A percentile compares a stretch with the other conserved stretches of the same genome.
Conservation (phyloP, 176 grass and related monocot genomes). For the Aegilops speltoides region DNA sequence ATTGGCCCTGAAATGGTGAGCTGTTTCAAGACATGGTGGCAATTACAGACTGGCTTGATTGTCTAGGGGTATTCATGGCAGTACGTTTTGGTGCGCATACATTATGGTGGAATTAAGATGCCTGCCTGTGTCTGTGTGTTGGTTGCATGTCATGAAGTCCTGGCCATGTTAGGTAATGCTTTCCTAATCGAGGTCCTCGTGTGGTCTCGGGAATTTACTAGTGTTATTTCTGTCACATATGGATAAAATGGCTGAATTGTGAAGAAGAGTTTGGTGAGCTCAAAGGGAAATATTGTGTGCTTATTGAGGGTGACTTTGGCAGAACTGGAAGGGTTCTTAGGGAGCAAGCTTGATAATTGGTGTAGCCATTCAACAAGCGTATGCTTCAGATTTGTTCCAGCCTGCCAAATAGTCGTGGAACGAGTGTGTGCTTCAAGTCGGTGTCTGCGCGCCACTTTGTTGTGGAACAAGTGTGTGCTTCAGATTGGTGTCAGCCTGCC, state of each 20-base stretch:
- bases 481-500: neutral
- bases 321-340: neutral
- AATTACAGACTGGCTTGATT: constrained; percentile 5
- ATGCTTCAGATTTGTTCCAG: neutral
- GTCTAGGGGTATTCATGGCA: neutral
- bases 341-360: neutral
- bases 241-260: neutral
- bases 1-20: constrained; percentile 27
- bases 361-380: neutral
- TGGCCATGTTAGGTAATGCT: constrained; percentile 3
- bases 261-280: neutral
- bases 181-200: neutral
- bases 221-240: neutral
- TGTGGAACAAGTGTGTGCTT: neutral
- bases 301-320: neutral
- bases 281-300: neutral
- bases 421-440: neutral
- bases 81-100: neutral
- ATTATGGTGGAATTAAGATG: neutral
- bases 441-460: neutral
- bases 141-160: neutral
- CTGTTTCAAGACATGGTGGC: constrained; percentile 24
- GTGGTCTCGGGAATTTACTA: neutral
- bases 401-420: neutral
- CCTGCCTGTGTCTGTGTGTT: neutral